Base-by-base conservation (phyloP, 2,329 filamentous ascomycete species). In the Xylaria sp. region DNA sequence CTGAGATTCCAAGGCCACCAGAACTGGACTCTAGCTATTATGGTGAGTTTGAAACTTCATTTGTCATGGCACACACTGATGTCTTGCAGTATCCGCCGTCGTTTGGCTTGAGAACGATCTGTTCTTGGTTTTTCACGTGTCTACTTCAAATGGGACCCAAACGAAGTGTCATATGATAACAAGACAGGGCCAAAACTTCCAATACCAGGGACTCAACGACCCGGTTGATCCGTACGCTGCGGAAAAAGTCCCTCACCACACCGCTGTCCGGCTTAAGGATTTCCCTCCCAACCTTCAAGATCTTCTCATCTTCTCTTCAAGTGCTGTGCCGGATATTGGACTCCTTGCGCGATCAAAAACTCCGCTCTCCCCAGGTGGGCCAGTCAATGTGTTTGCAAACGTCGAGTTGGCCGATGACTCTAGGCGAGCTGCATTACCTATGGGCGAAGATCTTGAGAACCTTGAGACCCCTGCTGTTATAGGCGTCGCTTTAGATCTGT, bases 81-180 rank as follows among this genome's bases (percentile, higher is more conserved):
- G 25, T 66, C 44, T 25, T 37, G 59, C 74, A 91, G 93, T 97
- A 2, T 93, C 94, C 3, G 91, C 92, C 18, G 86, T 99, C 50
- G 87, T 87, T 46, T 99, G 97, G 96, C 86, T 98, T 23, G 92
- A 96, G 76, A 97, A 96, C 74, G 84, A 97, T 74, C 83, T 95
- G 1, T 97, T 98, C 78, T 85, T 98, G 54, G 86, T 91, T 65
- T 88, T 96, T 25, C 91, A 98, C 80, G 93, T 92, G n/a, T 83
- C 86, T 37, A 87, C 86, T 70, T 85, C 86, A 65, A 86, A 87
- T 48, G 84, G 85, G 9, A 88, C 90, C 6, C 81, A 87, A 32
- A 94, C 92, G 0, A 85, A 87, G n/a, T 97, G 94, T 76, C 91
- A 97, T 78, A 84, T 97, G 63, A 90, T 97, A 66, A 91, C 89